phyloP scores from a whole-genome alignment of 2,329 filamentous ascomycete genomes.

The Diaporthe nobilis region DNA sequence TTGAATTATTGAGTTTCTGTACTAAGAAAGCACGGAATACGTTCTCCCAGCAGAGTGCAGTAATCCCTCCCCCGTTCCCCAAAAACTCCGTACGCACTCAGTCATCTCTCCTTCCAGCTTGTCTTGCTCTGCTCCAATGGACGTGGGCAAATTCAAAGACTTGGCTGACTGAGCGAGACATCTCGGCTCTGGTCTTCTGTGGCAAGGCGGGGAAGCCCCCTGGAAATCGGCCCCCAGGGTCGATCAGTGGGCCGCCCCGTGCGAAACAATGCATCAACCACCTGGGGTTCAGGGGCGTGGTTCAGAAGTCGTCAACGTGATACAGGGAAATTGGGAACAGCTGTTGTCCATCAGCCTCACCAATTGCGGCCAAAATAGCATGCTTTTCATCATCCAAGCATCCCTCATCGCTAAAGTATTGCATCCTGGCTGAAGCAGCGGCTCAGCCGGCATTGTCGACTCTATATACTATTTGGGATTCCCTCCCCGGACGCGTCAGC shows the following conservation, averaged over 20 bases:
- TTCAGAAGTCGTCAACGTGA: neutral
- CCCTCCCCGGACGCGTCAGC: neutral
- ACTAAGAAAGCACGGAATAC: neutral
- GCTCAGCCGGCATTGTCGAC: neutral
- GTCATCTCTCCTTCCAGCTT: neutral
- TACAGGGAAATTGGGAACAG: neutral
- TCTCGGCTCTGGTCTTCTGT: neutral
- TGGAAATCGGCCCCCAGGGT: neutral
- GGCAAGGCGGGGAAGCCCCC: slow-evolving; percentile 11
- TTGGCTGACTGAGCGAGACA: neutral
- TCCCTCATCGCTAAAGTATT: neutral
- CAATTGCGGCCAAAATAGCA: neutral
- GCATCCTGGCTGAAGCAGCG: neutral
- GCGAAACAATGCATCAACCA: neutral
- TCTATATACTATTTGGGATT: neutral
- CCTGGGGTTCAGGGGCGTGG: slow-evolving; percentile 13
- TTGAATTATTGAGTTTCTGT: neutral
- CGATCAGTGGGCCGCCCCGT: slow-evolving; percentile 5
- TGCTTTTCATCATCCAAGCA: neutral
- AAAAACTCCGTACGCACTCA: neutral
- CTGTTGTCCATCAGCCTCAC: neutral
- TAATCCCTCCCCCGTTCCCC: neutral
- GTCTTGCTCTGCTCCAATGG: neutral
- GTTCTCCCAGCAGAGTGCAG: neutral
- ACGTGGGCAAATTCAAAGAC: neutral